Evolutionary conservation across 768 basidiomycete species (phyloP).

Genomic region (Arthromyces matolae): DNA sequence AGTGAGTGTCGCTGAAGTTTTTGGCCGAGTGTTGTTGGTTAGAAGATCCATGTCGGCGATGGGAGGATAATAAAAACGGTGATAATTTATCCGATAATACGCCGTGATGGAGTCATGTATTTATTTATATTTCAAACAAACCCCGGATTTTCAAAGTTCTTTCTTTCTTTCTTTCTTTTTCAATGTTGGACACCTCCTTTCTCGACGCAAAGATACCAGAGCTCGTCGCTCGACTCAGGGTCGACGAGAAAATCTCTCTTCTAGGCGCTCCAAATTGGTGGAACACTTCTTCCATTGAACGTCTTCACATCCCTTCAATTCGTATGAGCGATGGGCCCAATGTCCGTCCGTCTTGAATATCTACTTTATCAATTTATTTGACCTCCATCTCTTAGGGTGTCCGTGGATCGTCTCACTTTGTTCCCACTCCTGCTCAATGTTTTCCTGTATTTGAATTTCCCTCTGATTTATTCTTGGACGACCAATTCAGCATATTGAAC

Average conservation of each 20-base stretch:
- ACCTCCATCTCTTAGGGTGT: constrained; percentile 44
- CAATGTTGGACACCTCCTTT: constrained; percentile 39
- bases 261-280: constrained; percentile 69
- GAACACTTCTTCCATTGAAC: constrained; percentile 56
- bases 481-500: neutral
- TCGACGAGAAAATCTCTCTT: constrained; percentile 61
- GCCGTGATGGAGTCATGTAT: too few species aligned
- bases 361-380: neutral
- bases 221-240: constrained; percentile 51
- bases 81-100: constrained; percentile 11
- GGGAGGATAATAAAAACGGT: neutral
- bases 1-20: constrained; percentile 79
- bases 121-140: too few species aligned
- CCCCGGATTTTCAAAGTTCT: too few species aligned
- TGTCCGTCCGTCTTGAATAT: constrained; percentile 29
- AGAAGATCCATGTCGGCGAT: constrained; percentile 34
- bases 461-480: neutral
- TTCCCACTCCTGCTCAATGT: constrained; percentile 61
- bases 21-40: constrained; percentile 64
- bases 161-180: too few species aligned
- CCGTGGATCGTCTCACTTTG: constrained; percentile 62
- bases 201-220: constrained; percentile 48
- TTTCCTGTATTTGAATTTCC: constrained; percentile 52
- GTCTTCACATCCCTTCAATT: constrained; percentile 61
- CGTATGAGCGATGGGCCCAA: constrained; percentile 75